These are phyloP conservation scores for Yamagishiella unicocca DNA, from an alignment of 139 green algal genomes.

Conservation along the genomic window DNA sequence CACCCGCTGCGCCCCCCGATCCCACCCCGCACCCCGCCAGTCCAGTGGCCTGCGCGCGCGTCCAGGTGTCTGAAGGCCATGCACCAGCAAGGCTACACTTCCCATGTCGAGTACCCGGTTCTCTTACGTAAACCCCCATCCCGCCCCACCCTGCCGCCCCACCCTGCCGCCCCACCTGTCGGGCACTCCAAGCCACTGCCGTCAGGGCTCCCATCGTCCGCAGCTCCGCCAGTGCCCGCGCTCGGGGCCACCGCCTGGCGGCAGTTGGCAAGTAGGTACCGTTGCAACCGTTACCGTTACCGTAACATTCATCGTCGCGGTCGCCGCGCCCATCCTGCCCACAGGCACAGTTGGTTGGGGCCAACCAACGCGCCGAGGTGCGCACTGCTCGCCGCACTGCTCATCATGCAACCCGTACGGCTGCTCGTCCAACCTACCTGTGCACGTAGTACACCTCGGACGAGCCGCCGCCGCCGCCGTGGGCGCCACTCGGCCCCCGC, in stretches of 20 bases:
- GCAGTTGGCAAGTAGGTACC: too few relatives aligned
- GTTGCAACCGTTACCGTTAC: too few relatives aligned
- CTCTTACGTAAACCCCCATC: background rate
- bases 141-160: background rate
- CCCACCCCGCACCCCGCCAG: too few relatives aligned
- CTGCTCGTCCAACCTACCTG: slow-evolving; percentile 29
- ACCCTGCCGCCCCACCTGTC: slow-evolving; percentile 15
- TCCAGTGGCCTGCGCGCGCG: too few relatives aligned
- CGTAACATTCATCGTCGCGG: too few relatives aligned
- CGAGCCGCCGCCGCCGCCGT: background rate
- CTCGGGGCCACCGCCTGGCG: slow-evolving; percentile 60
- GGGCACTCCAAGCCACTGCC: slow-evolving; percentile 70
- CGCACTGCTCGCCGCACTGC: too few relatives aligned
- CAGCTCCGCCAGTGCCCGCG: slow-evolving; percentile 66
- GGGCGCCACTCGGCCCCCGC: background rate
- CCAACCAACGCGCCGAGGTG: too few relatives aligned
- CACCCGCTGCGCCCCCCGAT: too few relatives aligned
- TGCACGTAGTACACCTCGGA: slow-evolving; percentile 75
- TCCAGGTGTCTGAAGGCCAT: too few relatives aligned
- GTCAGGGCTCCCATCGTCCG: slow-evolving; percentile 58
- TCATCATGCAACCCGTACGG: too few relatives aligned
- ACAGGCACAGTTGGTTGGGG: too few relatives aligned
- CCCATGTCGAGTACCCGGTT: background rate
- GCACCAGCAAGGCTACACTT: background rate
- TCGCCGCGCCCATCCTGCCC: too few relatives aligned